Conservation (phyloP, 2,329 filamentous ascomycete genomes). For the Monilinia fructicola region DNA sequence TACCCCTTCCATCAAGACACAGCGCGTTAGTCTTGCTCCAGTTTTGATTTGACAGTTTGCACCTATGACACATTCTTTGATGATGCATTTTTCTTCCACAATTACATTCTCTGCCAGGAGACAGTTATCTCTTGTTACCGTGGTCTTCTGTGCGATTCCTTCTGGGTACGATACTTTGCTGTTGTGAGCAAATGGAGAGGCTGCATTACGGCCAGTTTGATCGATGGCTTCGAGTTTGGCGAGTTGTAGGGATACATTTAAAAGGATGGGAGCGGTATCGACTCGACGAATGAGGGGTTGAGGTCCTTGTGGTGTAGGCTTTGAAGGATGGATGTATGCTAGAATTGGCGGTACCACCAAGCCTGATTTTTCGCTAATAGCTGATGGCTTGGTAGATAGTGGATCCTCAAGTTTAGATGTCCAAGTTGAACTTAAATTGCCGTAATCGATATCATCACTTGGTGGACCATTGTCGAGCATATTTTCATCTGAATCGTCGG, state of each 20-base stretch:
- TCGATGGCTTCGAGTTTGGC: conserved; percentile 77
- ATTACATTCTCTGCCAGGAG: conserved; percentile 86
- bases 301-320: conserved; percentile 42
- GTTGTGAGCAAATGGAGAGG: conserved; percentile 74
- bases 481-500: conserved; percentile 43
- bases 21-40: conserved; percentile 83
- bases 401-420: conserved; percentile 33
- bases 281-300: conserved; percentile 78
- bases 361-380: conserved; percentile 28
- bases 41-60: conserved; percentile 82
- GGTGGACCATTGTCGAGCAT: conserved; percentile 36
- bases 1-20: conserved; percentile 89
- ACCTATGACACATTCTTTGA: conserved; percentile 89
- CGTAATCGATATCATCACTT: conserved; percentile 37
- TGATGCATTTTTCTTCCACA: conserved; percentile 83
- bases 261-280: conserved; percentile 79
- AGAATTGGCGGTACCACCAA: conserved; percentile 70
- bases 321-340: conserved; percentile 72
- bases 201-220: conserved; percentile 55
- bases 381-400: conserved; percentile 1
- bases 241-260: conserved; percentile 78
- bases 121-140: conserved; percentile 71
- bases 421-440: conserved; percentile 38
- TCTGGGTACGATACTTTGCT: conserved; percentile 82
- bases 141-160: conserved; percentile 75